Percentiles rank a stretch among this genome's conserved stretches.
These are phyloP conservation scores for Quercus ilex DNA, from an alignment of 306 rosid genomes.

Conservation along the genomic window DNA sequence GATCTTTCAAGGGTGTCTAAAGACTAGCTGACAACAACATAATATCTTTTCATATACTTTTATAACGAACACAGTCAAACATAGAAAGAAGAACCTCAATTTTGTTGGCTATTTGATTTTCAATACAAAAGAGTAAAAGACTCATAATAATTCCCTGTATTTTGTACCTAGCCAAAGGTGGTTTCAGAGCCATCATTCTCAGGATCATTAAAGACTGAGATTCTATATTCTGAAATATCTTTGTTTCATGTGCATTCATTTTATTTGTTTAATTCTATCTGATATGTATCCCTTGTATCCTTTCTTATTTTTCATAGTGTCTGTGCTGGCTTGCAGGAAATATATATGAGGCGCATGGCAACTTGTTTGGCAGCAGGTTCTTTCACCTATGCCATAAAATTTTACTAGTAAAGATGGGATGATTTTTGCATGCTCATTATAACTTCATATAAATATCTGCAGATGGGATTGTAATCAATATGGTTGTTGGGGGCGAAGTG, in stretches of 20 bases:
- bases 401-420: constrained; percentile 15
- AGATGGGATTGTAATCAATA: constrained; percentile 92
- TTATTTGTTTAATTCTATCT: not conserved
- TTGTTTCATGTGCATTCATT: not conserved
- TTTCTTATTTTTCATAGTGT: constrained; percentile 9
- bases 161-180: constrained; percentile 3
- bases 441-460: constrained; percentile 29
- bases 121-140: not conserved
- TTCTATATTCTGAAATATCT: constrained; percentile 14
- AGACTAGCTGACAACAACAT: not conserved
- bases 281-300: constrained; percentile 1
- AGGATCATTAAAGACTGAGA: not conserved
- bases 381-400: constrained; percentile 30
- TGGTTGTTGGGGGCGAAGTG: constrained; percentile 95
- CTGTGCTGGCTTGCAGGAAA: constrained; percentile 56
- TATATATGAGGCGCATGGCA: constrained; percentile 67
- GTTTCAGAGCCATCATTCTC: not conserved
- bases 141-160: not conserved
- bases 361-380: constrained; percentile 85
- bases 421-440: constrained; percentile 22
- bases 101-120: constrained; percentile 10
- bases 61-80: not conserved
- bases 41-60: not conserved
- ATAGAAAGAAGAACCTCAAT: not conserved
- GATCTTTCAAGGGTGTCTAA: not conserved